A percentile compares a stretch with the other conserved stretches of the same genome.
phyloP scores from a whole-genome alignment of 2,329 filamentous ascomycete species.

The Hypoxylon sp. region DNA sequence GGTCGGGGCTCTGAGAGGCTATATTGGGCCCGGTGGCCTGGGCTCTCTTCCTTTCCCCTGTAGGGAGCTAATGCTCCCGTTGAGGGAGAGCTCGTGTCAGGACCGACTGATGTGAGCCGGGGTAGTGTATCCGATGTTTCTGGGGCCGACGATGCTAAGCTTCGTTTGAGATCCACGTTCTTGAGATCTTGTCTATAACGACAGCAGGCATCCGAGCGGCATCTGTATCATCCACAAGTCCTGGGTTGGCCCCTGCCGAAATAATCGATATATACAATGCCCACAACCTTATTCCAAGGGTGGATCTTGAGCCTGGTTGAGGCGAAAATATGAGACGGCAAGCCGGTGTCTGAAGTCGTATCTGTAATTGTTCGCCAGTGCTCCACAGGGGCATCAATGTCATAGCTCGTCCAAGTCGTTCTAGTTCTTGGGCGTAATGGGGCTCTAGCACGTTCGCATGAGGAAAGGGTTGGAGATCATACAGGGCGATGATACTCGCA shows the following conservation, averaged over 20 bases:
- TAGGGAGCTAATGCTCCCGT: conserved; percentile 53
- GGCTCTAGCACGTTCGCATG: conserved; percentile 51
- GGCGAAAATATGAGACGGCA: conserved; percentile 45
- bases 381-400: conserved; percentile 40
- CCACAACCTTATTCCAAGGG: conserved; percentile 38
- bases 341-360: conserved; percentile 41
- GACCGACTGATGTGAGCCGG: conserved; percentile 52
- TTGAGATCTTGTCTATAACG: conserved; percentile 65
- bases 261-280: conserved; percentile 17
- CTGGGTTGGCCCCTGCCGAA: conserved; percentile 28
- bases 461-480: conserved; percentile 55
- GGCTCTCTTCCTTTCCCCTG: conserved; percentile 47
- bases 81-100: conserved; percentile 60
- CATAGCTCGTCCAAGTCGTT: conserved; percentile 37
- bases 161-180: conserved; percentile 64
- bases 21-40: conserved; percentile 55
- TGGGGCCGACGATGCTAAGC: conserved; percentile 56
- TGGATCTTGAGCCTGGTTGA: conserved; percentile 30
- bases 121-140: conserved; percentile 58
- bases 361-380: conserved; percentile 36
- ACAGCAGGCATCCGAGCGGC: conserved; percentile 68
- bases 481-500: conserved; percentile 53
- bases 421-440: conserved; percentile 25
- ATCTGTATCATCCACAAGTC: conserved; percentile 52
- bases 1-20: conserved; percentile 50